Percentiles rank a stretch among this genome's conserved stretches.
These are phyloP conservation scores for Plasmodium vivax DNA, from an alignment of 169 alveolate species.

Conservation along the genomic window DNA sequence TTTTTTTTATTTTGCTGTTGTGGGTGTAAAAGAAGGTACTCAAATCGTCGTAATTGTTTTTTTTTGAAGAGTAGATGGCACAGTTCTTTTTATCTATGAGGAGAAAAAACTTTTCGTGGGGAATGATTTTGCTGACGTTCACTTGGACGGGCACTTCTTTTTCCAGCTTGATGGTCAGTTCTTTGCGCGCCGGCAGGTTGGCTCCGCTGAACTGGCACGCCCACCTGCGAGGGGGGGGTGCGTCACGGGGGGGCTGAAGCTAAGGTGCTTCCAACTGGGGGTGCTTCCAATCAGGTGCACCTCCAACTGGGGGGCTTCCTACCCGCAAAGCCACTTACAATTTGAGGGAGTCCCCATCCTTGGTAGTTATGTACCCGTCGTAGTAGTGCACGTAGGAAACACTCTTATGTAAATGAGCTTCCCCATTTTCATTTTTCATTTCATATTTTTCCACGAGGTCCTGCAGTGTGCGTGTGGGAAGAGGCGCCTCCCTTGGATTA, in stretches of 20 bases:
- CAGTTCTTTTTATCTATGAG: conserved; percentile 32
- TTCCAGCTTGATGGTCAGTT: background rate
- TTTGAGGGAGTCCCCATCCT: conserved; percentile 34
- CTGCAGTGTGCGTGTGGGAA: background rate
- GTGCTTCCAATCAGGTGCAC: background rate
- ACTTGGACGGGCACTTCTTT: conserved; percentile 5
- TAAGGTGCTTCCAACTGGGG: background rate
- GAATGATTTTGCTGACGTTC: conserved; percentile 30
- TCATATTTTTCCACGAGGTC: conserved; percentile 13
- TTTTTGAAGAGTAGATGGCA: conserved; percentile 23
- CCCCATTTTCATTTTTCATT: background rate
- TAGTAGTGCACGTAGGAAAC: conserved; percentile 31
- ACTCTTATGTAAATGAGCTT: background rate
- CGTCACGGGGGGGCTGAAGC: background rate
- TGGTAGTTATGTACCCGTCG: conserved; percentile 36
- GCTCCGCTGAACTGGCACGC: background rate
- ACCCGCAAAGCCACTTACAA: background rate
- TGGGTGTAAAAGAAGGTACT: conserved; percentile 42
- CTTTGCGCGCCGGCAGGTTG: background rate
- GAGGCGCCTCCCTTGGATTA: background rate
- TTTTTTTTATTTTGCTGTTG: conserved; percentile 45
- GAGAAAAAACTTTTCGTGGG: conserved; percentile 9
- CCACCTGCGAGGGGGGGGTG: conserved; percentile 5
- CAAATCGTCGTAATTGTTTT: conserved; percentile 48
- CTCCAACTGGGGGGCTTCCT: background rate